These are phyloP conservation scores for Arabis alpina DNA, from an alignment of 345 rosid genomes.

Conservation along the genomic window DNA sequence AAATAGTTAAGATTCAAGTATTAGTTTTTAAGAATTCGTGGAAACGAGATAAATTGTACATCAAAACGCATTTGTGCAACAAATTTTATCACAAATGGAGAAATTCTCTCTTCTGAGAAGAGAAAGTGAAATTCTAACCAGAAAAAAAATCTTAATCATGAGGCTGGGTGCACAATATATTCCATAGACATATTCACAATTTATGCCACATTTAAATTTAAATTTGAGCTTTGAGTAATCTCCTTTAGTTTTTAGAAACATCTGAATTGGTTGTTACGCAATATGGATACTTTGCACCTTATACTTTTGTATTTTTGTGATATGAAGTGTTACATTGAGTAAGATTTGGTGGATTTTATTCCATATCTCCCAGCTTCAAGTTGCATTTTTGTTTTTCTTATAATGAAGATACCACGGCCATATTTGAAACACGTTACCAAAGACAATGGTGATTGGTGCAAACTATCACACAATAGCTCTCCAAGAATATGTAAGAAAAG, in stretches of 20 bases:
- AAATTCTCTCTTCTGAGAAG: neutral
- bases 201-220: slow-evolving; percentile 6
- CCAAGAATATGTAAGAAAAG: slow-evolving; percentile 20
- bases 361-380: slow-evolving; percentile 43
- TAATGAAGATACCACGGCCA: slow-evolving; percentile 46
- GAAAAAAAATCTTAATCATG: slow-evolving; percentile 45
- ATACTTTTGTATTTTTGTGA: neutral
- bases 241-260: neutral
- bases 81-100: neutral
- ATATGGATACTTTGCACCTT: slow-evolving; percentile 18
- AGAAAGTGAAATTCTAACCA: slow-evolving; percentile 4
- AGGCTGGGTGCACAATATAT: slow-evolving; percentile 48
- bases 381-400: slow-evolving; percentile 41
- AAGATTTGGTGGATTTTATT: slow-evolving; percentile 29
- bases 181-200: slow-evolving; percentile 37
- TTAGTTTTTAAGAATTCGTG: no score
- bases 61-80: neutral
- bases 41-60: no score
- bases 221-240: slow-evolving; percentile 3
- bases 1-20: no score
- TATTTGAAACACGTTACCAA: slow-evolving; percentile 30
- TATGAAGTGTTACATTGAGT: slow-evolving; percentile 11
- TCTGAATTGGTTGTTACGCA: neutral
- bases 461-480: slow-evolving; percentile 50
- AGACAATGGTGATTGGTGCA: slow-evolving; percentile 57